A percentile compares a stretch with the other conserved stretches of the same genome.
These are phyloP conservation scores for Mucuna pruriens DNA, from an alignment of 306 rosid genomes.

Conservation along the genomic window DNA sequence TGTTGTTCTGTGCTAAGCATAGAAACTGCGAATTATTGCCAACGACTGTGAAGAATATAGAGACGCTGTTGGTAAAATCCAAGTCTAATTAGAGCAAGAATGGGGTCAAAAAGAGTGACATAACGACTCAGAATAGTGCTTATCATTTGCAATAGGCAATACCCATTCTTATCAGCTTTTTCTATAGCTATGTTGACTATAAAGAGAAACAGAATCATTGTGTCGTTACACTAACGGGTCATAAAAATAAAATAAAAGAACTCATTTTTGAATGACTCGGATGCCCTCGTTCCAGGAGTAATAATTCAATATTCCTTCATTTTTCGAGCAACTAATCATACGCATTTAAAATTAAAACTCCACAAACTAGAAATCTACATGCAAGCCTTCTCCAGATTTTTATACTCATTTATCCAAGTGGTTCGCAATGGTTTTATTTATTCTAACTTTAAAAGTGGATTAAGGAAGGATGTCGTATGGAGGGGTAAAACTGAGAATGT, in stretches of 20 bases:
- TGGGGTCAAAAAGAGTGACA: slow-evolving; percentile 34
- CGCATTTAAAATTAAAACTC: background rate
- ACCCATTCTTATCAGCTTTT: slow-evolving; percentile 30
- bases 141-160: slow-evolving; percentile 42
- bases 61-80: background rate
- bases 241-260: background rate
- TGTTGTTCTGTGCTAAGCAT: slow-evolving; percentile 19
- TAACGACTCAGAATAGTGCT: slow-evolving; percentile 30
- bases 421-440: background rate
- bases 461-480: background rate
- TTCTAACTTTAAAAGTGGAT: background rate
- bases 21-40: slow-evolving; percentile 2
- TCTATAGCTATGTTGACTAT: slow-evolving; percentile 52
- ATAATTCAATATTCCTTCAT: background rate
- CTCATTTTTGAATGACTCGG: slow-evolving; percentile 6
- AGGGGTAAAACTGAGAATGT: background rate
- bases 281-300: background rate
- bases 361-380: background rate
- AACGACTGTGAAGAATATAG: slow-evolving; percentile 32
- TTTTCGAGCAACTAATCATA: background rate
- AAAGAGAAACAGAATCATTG: slow-evolving; percentile 53
- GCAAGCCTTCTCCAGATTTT: background rate
- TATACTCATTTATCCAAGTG: background rate
- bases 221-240: slow-evolving; percentile 24
- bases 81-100: slow-evolving; percentile 13